Evolutionary conservation across 1,284 basidiomycete species (phyloP).

Genomic region (Austroboletus novae-zelandiae): DNA sequence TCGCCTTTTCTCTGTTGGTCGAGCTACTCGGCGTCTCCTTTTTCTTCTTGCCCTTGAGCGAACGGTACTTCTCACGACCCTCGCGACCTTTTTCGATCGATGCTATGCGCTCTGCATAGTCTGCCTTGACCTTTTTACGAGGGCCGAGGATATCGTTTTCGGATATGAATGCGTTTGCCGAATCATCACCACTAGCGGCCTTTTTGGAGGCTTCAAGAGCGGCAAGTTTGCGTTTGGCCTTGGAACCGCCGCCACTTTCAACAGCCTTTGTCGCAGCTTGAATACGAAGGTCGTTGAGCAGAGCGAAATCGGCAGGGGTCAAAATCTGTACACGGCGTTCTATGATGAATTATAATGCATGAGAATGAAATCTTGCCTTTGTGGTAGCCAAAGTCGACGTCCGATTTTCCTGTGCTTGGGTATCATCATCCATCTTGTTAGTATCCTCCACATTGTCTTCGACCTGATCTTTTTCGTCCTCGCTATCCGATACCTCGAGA

Average conservation of each 20-base stretch:
- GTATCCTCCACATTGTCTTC: conserved; percentile 28
- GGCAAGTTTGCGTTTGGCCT: conserved; percentile 86
- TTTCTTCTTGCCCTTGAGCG: conserved; percentile 85
- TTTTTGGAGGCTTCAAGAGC: conserved; percentile 71
- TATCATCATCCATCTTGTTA: conserved; percentile 31
- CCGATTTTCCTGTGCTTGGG: conserved; percentile 33
- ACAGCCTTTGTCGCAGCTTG: conserved; percentile 77
- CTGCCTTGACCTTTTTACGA: conserved; percentile 90
- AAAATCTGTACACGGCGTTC: conserved; percentile 65
- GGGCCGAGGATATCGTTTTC: conserved; percentile 92
- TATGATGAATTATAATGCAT: neutral
- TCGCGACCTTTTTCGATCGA: conserved; percentile 92
- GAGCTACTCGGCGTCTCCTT: conserved; percentile 77
- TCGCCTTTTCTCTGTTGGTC: conserved; percentile 87
- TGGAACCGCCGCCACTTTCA: conserved; percentile 69
- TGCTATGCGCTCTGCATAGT: conserved; percentile 94
- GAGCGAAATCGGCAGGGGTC: conserved; percentile 95
- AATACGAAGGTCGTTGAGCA: conserved; percentile 87
- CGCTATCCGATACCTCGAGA: conserved; percentile 82
- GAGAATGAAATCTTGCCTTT: conserved; percentile 47
- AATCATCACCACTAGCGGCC: conserved; percentile 41
- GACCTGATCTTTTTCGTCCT: conserved; percentile 62
- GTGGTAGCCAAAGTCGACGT: conserved; percentile 73
- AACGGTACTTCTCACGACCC: conserved; percentile 94
- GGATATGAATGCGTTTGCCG: conserved; percentile 73